phyloP scores from a whole-genome alignment of 1,139 yeast genomes.

The Suhomyces atakaporum region DNA sequence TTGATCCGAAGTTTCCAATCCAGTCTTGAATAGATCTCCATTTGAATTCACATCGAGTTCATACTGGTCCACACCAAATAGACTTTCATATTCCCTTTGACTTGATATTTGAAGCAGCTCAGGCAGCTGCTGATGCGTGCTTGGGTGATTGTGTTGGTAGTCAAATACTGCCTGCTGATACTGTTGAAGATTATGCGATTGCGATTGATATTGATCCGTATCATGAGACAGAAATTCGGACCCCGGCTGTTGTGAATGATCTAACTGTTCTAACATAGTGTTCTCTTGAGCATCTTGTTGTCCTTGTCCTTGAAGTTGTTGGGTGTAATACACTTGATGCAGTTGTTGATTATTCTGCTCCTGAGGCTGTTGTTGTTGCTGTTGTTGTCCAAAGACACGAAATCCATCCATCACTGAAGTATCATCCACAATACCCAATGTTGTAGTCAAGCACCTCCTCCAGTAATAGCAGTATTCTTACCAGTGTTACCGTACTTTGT shows the following conservation, averaged over 20 bases:
- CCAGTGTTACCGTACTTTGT: background rate
- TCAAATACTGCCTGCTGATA: slow-evolving; percentile 2
- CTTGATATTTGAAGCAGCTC: slow-evolving; percentile 9
- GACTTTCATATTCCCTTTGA: slow-evolving; percentile 10
- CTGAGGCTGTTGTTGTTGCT: slow-evolving; percentile 7
- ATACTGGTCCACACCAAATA: slow-evolving; percentile 12
- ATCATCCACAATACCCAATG: slow-evolving; percentile 1
- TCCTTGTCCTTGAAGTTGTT: slow-evolving; percentile 2
- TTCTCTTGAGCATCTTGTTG: background rate
- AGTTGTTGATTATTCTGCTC: slow-evolving; percentile 1
- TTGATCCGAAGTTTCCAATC: slow-evolving; percentile 8
- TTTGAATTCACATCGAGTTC: slow-evolving; percentile 9
- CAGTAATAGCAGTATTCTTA: background rate
- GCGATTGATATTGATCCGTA: slow-evolving; percentile 1
- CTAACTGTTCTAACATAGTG: background rate
- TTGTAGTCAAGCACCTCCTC: background rate
- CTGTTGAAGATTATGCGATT: background rate
- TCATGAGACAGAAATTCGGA: background rate
- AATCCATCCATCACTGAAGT: slow-evolving; percentile 11
- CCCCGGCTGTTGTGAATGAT: background rate
- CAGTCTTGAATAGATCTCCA: slow-evolving; percentile 6
- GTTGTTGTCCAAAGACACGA: slow-evolving; percentile 10
- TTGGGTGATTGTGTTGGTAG: slow-evolving; percentile 4
- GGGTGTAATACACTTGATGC: slow-evolving; percentile 1
- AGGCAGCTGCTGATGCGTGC: slow-evolving; percentile 5